Percentiles rank a stretch among this genome's conserved stretches.
phyloP scores from a whole-genome alignment of 345 rosid species.

The Hirschfeldia incana region DNA sequence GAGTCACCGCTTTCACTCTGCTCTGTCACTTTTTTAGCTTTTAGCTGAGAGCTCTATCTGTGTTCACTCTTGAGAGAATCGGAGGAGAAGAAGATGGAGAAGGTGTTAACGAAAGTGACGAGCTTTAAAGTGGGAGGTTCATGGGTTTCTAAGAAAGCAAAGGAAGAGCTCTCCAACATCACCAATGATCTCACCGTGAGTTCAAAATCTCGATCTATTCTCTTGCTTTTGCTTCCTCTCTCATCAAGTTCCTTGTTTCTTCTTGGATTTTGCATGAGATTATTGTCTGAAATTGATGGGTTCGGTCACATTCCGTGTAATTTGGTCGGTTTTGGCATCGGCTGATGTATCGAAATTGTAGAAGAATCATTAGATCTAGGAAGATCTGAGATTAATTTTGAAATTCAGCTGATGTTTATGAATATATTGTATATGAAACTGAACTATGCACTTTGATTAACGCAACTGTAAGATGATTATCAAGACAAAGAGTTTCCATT shows the following conservation, averaged over 20 bases:
- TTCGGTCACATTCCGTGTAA: not conserved
- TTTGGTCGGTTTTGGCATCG: not conserved
- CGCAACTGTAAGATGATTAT: not conserved
- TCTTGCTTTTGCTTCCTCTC: not conserved
- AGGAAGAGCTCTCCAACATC: slow-evolving; percentile 82
- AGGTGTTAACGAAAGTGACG: slow-evolving; percentile 78
- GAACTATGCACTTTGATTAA: not conserved
- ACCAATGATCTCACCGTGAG: slow-evolving; percentile 76
- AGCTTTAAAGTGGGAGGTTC: slow-evolving; percentile 80
- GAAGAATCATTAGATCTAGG: not conserved
- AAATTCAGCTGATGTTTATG: not conserved
- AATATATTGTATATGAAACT: not conserved
- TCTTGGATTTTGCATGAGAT: slow-evolving; percentile 9
- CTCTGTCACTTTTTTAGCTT: slow-evolving; percentile 13
- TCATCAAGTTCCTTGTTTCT: not conserved
- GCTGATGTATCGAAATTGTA: slow-evolving; percentile 12
- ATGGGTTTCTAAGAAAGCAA: slow-evolving; percentile 96
- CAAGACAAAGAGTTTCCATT: not conserved
- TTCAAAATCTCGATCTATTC: not conserved
- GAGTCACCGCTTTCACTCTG: slow-evolving; percentile 37
- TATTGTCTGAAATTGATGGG: not conserved
- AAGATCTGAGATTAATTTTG: not conserved
- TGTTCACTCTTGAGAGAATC: slow-evolving; percentile 8
- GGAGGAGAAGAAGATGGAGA: slow-evolving; percentile 61
- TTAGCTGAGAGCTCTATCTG: not conserved